Conservation (phyloP, 1,284 basidiomycete species). For the Irpex sp. region DNA sequence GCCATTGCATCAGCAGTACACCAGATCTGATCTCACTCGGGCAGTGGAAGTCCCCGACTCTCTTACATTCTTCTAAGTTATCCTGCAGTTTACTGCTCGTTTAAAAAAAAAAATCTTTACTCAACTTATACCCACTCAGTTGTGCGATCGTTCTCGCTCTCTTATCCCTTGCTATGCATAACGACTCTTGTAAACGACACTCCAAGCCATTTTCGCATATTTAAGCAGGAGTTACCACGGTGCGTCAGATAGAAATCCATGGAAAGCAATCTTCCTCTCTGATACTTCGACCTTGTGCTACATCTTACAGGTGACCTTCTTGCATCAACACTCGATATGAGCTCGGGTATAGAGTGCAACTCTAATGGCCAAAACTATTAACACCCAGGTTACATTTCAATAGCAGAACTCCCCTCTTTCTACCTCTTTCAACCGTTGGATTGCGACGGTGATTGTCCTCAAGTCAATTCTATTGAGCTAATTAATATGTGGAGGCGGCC, state of each 20-base stretch:
- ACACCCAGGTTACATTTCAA: neutral
- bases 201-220: no score
- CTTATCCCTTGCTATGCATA: no score
- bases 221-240: neutral
- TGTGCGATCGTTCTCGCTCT: no score
- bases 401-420: no score
- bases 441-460: neutral
- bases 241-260: neutral
- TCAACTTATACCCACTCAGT: no score
- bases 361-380: neutral
- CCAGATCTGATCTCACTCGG: neutral
- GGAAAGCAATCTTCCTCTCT: neutral
- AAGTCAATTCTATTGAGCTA: neutral
- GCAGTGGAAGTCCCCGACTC: no score
- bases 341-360: neutral
- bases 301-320: neutral
- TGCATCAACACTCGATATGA: neutral
- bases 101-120: no score
- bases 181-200: no score
- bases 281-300: neutral
- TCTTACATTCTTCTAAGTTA: no score
- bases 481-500: neutral
- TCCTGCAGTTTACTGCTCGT: no score
- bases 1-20: neutral
- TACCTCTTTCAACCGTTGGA: neutral